phyloP scores from a whole-genome alignment of 495 filamentous ascomycete species.

The Lindgomyces ingoldianus region DNA sequence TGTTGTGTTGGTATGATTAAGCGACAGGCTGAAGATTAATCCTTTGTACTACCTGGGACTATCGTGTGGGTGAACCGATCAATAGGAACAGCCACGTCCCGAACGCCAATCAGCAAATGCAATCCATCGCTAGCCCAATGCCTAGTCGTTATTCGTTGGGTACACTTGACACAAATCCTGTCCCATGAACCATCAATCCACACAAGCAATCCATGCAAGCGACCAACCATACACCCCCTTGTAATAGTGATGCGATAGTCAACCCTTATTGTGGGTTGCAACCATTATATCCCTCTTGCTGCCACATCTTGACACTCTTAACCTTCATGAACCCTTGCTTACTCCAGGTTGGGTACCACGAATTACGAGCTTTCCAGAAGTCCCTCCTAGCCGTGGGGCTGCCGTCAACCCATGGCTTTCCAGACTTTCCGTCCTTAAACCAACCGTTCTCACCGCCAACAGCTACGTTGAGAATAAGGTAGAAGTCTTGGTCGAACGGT shows the following conservation, averaged over 20 bases:
- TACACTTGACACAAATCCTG: neutral
- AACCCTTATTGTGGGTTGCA: slow-evolving; percentile 23
- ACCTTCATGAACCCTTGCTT: slow-evolving; percentile 66
- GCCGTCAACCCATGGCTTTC: slow-evolving; percentile 79
- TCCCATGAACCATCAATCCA: no score
- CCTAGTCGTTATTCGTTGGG: neutral
- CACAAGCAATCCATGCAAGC: no score
- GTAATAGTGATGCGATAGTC: no score
- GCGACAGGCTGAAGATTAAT: no score
- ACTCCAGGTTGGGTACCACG: slow-evolving; percentile 78
- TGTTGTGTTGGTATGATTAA: no score
- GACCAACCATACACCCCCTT: no score
- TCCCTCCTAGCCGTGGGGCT: slow-evolving; percentile 66
- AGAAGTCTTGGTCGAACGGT: slow-evolving; percentile 81
- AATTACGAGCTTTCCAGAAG: slow-evolving; percentile 67
- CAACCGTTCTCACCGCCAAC: slow-evolving; percentile 84
- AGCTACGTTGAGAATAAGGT: slow-evolving; percentile 77
- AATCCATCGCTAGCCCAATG: neutral
- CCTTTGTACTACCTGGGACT: no score
- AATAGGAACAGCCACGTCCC: neutral
- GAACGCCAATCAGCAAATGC: neutral
- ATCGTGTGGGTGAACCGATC: no score
- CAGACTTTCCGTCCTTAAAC: slow-evolving; percentile 69
- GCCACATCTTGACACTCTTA: slow-evolving; percentile 76
- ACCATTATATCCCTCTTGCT: slow-evolving; percentile 57